Evolutionary conservation across 2,329 filamentous ascomycete species (phyloP), one percentile per base, ranked within the genome.

Genomic region (Aureobasidium sp.): DNA sequence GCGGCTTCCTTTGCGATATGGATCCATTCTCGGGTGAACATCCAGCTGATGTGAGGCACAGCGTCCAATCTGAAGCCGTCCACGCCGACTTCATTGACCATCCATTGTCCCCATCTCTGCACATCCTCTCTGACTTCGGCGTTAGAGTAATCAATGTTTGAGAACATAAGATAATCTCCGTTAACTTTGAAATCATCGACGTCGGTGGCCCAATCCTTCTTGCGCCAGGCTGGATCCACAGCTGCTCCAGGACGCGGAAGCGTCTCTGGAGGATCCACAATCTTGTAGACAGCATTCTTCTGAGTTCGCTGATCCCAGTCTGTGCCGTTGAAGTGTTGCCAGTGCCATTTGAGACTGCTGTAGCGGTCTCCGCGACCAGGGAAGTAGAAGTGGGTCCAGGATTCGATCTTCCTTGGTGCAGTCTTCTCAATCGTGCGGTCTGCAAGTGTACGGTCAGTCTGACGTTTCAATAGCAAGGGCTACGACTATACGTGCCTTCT

Each of bases 11-110:
- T 82, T 63, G 89, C 73, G 50, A 81, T 76, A 6, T 76, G 75
- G 56, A 89, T 81, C 73, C 88, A 88, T n/a, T 84, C 79, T 46
- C 79, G 80, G 36, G 87, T 80, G 69, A 90, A 90, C n/a, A 79
- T 77, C 63, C 82, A 81, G 32, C 83, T 87, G 72, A 86, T 89
- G 73, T 91, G 88, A 73, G 89, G 88, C 34, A 86, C 84, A 13
- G 87, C 88, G 70, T 91, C 88, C 56, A 90, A 80, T 20, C 88
- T 80, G 71, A 90, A 86, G 0, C 87, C 87, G 64, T 81, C 79
- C 12, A 90, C 75, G 0, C 82, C 81, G 0, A 89, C 70, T 63
- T 86, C 77, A 6, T 81, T 75, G 0, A 82, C 80, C 62, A 91
- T 78, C 88, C 88, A 91, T 5, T 80, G 75, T 1, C 84, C 85